Base-by-base conservation (phyloP, 257 asterid genomes). In the Primulina huaijiensis region DNA sequence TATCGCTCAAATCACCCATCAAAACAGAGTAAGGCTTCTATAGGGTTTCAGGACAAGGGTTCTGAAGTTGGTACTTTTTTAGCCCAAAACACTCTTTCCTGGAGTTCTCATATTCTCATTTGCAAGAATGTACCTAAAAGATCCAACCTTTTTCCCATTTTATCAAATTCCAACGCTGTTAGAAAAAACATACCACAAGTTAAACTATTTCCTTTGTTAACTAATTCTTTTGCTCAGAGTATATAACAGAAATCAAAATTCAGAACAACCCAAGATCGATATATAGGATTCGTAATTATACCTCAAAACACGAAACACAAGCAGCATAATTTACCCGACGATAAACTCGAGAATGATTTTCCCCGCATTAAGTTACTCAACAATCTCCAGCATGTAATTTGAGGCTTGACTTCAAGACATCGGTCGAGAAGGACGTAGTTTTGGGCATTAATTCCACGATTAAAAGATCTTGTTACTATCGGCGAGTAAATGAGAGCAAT, bases 51-150 rank as follows among this genome's bases (percentile, higher is more conserved):
- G 65, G 62, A 74, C 76, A 75, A 7, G 65, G 74, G n/a, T 35
- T 74, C 30, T 50, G 76, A 65, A 34, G 43, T 53, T 19, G 65
- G 73, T 64, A 62, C 70, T 34, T 56, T 73, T 73, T 17, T 72
- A 71, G 62, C 62, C 78, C 68, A 29, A 65, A 72, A 29, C 75
- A 77, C 70, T 84, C 64, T 62, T 76, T 64, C 68, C 78, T 76
- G 78, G 82, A 82, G 82, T 78, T 85, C 77, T 67, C 75, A 58
- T 66, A 71, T 66, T 74, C 20, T 83, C 86, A 89, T 83, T 83
- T 73, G 50, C 83, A 71, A 75, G 60, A 80, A 78, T 79, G 73
- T 59, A 40, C 43, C 74, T 7, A 57, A 78, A 82, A 87, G 84
- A 74, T 75, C 78, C 65, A 76, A 82, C 67, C 70, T 74, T 83